Base-by-base conservation (phyloP, 768 basidiomycete genomes). In the Kwoniella heveanensis region DNA sequence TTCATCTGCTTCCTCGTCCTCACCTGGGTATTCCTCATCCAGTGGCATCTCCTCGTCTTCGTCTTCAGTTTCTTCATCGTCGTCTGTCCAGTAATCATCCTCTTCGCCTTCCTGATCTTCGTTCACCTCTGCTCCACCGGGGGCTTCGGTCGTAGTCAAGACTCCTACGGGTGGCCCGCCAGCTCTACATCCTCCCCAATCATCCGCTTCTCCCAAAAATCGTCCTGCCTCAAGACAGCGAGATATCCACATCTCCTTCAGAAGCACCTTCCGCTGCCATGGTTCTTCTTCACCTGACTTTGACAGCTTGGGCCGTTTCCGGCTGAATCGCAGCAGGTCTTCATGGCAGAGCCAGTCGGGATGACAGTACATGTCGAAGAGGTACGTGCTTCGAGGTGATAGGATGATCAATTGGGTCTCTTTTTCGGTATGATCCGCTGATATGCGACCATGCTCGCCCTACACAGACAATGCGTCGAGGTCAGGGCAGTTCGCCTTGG, bases 351-450 rank as follows among this genome's bases (percentile, higher is more conserved):
- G 60, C 73, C 73, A 74, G 9, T 54, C 54, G 1, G 73, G 68
- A 64, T 74, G 73, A 52, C 69, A 70, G 39, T 70, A 70, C 49
- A 49, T 44, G 46, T 70, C 69, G 44, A 70, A 70, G 24, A 70
- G 21, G 15, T 58, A 53, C 13, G 47, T 58, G 52, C 65, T 70
- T 10, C 24, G 48, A 1, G 69, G 69, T 24, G 58, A 49, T 0
- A 70, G 62, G 13, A 70, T 56, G 32, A 70, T 30, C 1, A 70
- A 25, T n/a, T 49, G 46, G 1, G 65, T 66, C 4, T 32, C 46
- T 17, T 57, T 61, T 10, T 50, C 50, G n/a, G 37, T 47, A 48
- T 62, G 65, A 25, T 48, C 51, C 10, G 61, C 19, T 10, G 62
- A 66, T 21, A 62, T 61, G 12, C 27, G 29, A 24, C 59, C 65